Evolutionary conservation across 208 protist species (phyloP).

Genomic region (Wallacemonas sp.): DNA sequence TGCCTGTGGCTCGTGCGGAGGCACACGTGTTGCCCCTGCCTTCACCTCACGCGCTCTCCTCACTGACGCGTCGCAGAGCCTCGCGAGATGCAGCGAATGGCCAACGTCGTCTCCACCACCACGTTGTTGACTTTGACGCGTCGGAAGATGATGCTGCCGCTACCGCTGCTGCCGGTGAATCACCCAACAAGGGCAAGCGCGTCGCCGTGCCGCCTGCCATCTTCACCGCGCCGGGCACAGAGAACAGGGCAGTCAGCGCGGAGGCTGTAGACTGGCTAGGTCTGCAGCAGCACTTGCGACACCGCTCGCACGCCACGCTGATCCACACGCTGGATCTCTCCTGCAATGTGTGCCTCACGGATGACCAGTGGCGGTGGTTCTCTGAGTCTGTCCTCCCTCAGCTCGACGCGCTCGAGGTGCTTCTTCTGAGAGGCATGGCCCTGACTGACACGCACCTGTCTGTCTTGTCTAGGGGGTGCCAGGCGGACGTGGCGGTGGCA

Average conservation of each 20-base stretch:
- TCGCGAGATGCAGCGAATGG: too few relatives aligned
- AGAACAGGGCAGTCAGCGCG: neutral
- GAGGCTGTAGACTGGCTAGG: conserved; percentile 25
- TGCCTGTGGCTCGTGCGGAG: too few relatives aligned
- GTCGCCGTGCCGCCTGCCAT: neutral
- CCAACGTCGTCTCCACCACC: neutral
- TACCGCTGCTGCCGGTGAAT: neutral
- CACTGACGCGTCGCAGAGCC: neutral
- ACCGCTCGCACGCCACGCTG: conserved; percentile 33
- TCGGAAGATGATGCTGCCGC: neutral
- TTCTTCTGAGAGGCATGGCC: conserved; percentile 50
- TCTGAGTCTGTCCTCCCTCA: conserved; percentile 51
- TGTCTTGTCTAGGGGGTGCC: conserved; percentile 47
- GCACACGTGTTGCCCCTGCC: conserved; percentile 2
- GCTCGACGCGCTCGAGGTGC: conserved; percentile 42
- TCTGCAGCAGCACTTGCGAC: conserved; percentile 40
- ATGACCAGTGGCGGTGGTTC: conserved; percentile 72
- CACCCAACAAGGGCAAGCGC: neutral
- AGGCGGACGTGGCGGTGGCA: neutral
- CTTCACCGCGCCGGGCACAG: neutral
- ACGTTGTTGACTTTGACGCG: neutral
- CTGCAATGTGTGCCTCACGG: neutral
- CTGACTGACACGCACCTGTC: conserved; percentile 53
- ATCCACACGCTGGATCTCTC: conserved; percentile 59
- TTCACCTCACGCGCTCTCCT: neutral